Evolutionary conservation across 495 filamentous ascomycete species (phyloP), one percentile per base, ranked within the genome.

Genomic region (Ramalina peruviana): DNA sequence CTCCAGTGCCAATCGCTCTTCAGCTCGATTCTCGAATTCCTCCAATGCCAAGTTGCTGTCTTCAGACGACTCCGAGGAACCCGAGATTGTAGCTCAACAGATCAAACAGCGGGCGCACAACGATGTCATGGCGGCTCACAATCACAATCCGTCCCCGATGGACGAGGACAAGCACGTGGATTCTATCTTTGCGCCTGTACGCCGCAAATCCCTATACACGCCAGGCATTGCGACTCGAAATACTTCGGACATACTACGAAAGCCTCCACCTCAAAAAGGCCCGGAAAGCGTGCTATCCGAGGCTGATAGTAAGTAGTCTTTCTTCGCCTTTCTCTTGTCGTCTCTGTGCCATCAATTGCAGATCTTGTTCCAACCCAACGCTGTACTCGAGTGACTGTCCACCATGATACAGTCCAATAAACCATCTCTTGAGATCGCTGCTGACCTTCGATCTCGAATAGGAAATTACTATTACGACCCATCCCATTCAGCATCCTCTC

Each of bases 161-260:
- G 55, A 58, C 36, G 61, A 62, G 38, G 58, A 59, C 40, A 57
- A 38, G 36, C 53, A 61, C 38, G 48, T 52, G n/a, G 58, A 55
- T 27, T 60, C 55, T 5, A 27, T 53, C 13, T 67, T 65, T 48
- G 66, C 69, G 25, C 56, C 71, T 25, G 70, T 69, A 23, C 67
- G 72, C 40, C 62, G 72, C 23, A 66, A 69, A 17, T 75, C 72
- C 20, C 59, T 74, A 9, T 62, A 72, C 26, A 73, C 65, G 37
- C 72, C 72, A 13, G 71, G 72, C 0, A 60, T 73, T 40, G 71
- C 71, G 15, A 73, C 70, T 12, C 64, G 72, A 57, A 62, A 62
- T 46, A 62, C 69, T 3, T 57, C 64, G 9, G 58, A 60, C 49
- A 58, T 60, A 16, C 48, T 60, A 16, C 52, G 53, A 39, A 60